phyloP scores from a whole-genome alignment of 495 filamentous ascomycete species.

The Trichoderma virens region DNA sequence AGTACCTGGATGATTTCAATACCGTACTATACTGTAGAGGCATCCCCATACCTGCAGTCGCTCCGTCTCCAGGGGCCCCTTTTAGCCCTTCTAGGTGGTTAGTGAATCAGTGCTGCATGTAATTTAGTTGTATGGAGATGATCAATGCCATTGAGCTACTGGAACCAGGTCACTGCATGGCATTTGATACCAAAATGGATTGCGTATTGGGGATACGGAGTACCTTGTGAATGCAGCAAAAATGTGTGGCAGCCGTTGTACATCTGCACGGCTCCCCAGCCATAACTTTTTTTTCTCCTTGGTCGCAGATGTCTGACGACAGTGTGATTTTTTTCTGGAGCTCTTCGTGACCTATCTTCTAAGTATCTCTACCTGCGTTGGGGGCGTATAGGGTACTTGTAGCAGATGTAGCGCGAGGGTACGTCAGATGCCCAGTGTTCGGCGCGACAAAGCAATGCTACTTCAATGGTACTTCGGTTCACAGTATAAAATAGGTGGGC shows the following conservation, averaged over 20 bases:
- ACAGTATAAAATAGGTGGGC: not conserved
- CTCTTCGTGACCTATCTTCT: not conserved
- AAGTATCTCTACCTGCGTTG: not conserved
- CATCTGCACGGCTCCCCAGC: not conserved
- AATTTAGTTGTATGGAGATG: too few species aligned
- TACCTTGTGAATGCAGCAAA: not conserved
- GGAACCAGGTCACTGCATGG: too few species aligned
- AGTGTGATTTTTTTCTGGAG: not conserved
- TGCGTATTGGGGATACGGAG: not conserved
- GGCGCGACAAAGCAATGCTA: not conserved
- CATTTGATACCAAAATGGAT: not conserved
- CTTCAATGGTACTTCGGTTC: not conserved
- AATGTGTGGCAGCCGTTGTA: not conserved
- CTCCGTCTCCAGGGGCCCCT: too few species aligned
- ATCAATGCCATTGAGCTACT: too few species aligned
- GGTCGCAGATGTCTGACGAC: constrained; percentile 1
- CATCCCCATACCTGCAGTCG: too few species aligned
- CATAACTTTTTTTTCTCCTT: not conserved
- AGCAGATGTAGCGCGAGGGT: not conserved
- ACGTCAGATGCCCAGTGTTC: not conserved
- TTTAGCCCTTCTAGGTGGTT: too few species aligned
- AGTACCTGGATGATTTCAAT: too few species aligned
- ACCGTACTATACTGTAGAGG: too few species aligned
- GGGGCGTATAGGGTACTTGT: not conserved
- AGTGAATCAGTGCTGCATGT: too few species aligned